Conservation (phyloP, 108 stramenopile genomes). For the Seminavis robusta region DNA sequence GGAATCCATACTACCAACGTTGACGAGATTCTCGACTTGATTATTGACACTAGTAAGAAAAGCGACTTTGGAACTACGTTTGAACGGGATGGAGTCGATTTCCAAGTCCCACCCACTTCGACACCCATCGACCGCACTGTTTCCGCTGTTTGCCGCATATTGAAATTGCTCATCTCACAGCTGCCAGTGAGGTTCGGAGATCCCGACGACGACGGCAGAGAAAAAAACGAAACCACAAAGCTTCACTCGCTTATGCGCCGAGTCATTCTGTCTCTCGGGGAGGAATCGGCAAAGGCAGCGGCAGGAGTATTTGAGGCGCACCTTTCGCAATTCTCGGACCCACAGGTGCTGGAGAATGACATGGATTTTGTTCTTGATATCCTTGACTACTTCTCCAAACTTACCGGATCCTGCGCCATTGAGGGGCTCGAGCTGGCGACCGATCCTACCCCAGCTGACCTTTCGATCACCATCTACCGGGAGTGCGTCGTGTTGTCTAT, state of each 20-base stretch:
- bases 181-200: conserved; percentile 7
- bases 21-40: background rate
- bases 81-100: too few species aligned
- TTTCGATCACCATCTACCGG: background rate
- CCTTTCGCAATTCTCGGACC: conserved; percentile 43
- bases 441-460: background rate
- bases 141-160: conserved; percentile 36
- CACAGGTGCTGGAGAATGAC: conserved; percentile 46
- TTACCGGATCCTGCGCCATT: too few species aligned
- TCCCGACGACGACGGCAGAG: background rate
- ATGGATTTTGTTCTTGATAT: conserved; percentile 56
- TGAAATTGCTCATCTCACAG: conserved; percentile 44
- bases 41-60: conserved; percentile 9
- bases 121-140: conserved; percentile 42
- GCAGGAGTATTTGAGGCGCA: conserved; percentile 68
- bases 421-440: too few species aligned
- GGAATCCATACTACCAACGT: conserved; percentile 29
- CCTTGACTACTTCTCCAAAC: conserved; percentile 55
- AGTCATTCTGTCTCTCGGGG: conserved; percentile 64
- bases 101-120: too few species aligned
- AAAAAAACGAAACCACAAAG: conserved; percentile 1
- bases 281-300: conserved; percentile 50
- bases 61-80: too few species aligned
- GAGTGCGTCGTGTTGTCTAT: conserved; percentile 8
- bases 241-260: conserved; percentile 43